Conservation (phyloP, 2,329 filamentous ascomycete genomes). For the Nigrospora oryzae region DNA sequence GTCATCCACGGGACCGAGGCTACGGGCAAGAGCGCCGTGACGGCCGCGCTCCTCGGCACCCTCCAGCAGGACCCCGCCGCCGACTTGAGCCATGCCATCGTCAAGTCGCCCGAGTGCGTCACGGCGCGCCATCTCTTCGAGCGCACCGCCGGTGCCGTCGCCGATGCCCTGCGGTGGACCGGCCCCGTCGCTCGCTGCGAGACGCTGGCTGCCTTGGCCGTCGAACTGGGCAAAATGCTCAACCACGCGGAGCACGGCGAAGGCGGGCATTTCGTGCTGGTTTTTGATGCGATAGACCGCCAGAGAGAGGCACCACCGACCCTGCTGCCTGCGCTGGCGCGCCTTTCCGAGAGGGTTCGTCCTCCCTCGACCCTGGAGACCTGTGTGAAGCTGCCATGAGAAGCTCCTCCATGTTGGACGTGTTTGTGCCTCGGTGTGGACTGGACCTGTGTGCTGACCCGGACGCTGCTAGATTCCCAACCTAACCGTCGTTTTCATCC, state of each 20-base stretch:
- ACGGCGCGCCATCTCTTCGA: slow-evolving; percentile 72
- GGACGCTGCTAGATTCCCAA: slow-evolving; percentile 57
- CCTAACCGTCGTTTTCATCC: slow-evolving; percentile 59
- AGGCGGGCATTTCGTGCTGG: slow-evolving; percentile 62
- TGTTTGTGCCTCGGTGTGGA: neutral
- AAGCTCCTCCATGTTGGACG: neutral
- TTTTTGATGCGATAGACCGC: slow-evolving; percentile 80
- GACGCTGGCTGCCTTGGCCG: slow-evolving; percentile 66
- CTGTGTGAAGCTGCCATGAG: slow-evolving; percentile 3
- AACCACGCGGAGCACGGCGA: slow-evolving; percentile 23
- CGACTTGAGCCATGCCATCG: slow-evolving; percentile 47
- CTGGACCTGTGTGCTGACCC: slow-evolving; percentile 4
- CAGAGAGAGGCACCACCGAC: slow-evolving; percentile 75
- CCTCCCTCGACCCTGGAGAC: neutral
- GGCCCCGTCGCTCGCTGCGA: slow-evolving; percentile 61
- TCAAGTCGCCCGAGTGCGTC: slow-evolving; percentile 69
- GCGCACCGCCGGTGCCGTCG: slow-evolving; percentile 53
- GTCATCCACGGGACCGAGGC: slow-evolving; percentile 79
- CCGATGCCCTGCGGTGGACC: slow-evolving; percentile 38
- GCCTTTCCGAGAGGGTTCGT: slow-evolving; percentile 72
- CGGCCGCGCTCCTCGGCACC: slow-evolving; percentile 49
- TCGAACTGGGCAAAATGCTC: slow-evolving; percentile 61
- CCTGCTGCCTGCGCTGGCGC: slow-evolving; percentile 70
- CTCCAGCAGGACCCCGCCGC: slow-evolving; percentile 36
- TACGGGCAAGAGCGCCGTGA: slow-evolving; percentile 75